These are phyloP conservation scores for Sporothrix protearum DNA, from an alignment of 2,329 filamentous ascomycete species.

Conservation along the genomic window DNA sequence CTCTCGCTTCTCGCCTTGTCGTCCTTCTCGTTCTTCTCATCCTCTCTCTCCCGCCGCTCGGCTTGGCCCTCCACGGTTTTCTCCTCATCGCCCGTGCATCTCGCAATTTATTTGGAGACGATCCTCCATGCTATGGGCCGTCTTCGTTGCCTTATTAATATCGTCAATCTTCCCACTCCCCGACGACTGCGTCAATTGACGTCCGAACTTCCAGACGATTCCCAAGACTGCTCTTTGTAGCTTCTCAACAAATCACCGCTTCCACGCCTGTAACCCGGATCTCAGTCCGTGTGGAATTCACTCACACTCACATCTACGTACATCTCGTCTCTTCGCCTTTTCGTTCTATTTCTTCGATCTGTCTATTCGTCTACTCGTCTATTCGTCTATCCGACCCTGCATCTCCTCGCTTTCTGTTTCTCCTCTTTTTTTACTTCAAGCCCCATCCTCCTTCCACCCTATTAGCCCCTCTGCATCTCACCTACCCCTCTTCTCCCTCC, in stretches of 20 bases:
- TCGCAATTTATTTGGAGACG: constrained; percentile 31
- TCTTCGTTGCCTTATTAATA: constrained; percentile 42
- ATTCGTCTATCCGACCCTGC: neutral
- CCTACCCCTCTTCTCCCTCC: constrained; percentile 23
- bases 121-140: constrained; percentile 33
- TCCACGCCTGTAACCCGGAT: neutral
- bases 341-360: constrained; percentile 4
- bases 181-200: constrained; percentile 26
- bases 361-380: neutral
- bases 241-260: neutral
- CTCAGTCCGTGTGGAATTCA: neutral
- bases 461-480: constrained; percentile 20
- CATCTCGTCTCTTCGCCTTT: neutral
- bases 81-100: constrained; percentile 27
- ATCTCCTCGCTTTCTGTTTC: constrained; percentile 7
- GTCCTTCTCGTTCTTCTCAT: neutral
- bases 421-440: constrained; percentile 23
- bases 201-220: constrained; percentile 33
- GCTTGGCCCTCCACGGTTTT: constrained; percentile 32
- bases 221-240: neutral
- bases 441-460: constrained; percentile 34
- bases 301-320: neutral
- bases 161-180: constrained; percentile 39
- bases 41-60: constrained; percentile 27
- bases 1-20: constrained; percentile 5